Percentiles rank a stretch among this genome's conserved stretches.
Evolutionary conservation across 2,329 filamentous ascomycete species (phyloP).

Genomic region (Exophiala phaeomuriformis): DNA sequence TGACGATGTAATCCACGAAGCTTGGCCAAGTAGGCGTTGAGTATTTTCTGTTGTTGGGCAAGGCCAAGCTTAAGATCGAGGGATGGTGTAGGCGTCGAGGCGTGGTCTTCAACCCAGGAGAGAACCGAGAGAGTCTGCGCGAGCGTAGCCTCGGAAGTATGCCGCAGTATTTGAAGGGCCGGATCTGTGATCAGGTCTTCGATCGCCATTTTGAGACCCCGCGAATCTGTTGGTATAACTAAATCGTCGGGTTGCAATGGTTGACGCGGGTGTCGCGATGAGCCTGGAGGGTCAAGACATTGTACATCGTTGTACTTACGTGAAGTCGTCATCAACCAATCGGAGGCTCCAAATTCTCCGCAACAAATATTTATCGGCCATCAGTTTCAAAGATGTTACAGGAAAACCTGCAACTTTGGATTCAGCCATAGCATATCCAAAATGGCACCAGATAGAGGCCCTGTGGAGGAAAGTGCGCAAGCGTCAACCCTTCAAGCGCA

Average conservation of each 20-base stretch:
- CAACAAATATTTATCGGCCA: background rate
- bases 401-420: background rate
- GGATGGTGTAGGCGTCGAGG: conserved; percentile 41
- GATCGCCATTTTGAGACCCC: conserved; percentile 43
- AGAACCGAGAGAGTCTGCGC: conserved; percentile 58
- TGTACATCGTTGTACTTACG: too few species aligned
- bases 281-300: too few species aligned
- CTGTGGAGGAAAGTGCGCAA: conserved; percentile 1
- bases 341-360: background rate
- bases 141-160: conserved; percentile 65
- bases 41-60: conserved; percentile 68
- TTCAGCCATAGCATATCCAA: background rate
- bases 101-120: conserved; percentile 49
- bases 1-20: conserved; percentile 76
- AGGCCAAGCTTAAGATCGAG: conserved; percentile 50
- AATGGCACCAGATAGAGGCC: conserved; percentile 25
- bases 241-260: too few species aligned
- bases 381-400: conserved; percentile 10
- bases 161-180: conserved; percentile 59
- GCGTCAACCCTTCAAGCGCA: background rate
- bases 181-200: conserved; percentile 57
- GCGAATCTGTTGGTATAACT: background rate
- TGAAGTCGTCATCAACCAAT: background rate
- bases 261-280: too few species aligned
- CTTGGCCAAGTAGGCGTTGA: conserved; percentile 71